A percentile compares a stretch with the other conserved stretches of the same genome.
Conservation (phyloP, 208 protist genomes). For the Leishmania amazonensis region DNA sequence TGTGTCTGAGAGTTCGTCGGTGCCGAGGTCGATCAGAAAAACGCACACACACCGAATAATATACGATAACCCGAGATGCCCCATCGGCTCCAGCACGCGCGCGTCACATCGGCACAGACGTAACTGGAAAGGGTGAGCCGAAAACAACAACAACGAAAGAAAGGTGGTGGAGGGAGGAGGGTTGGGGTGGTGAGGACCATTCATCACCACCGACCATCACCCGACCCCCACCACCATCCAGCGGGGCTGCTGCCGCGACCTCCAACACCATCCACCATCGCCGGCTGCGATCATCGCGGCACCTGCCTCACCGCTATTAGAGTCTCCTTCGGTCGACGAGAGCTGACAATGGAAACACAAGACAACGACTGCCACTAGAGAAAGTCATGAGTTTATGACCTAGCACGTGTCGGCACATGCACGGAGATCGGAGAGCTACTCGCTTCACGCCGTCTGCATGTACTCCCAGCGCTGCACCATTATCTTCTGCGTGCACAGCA, state of each 20-base stretch:
- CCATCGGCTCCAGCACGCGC: neutral
- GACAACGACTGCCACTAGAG: neutral
- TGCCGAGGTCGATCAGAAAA: neutral
- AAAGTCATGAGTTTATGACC: neutral
- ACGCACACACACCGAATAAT: neutral
- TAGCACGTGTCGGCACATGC: neutral
- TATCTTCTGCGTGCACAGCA: constrained; percentile 93
- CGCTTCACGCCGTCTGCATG: constrained; percentile 53
- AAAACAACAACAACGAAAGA: neutral
- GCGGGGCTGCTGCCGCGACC: neutral
- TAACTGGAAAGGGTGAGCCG: neutral
- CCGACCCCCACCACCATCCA: neutral
- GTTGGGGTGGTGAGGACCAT: neutral
- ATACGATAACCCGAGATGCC: neutral
- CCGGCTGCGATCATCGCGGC: neutral
- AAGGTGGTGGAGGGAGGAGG: neutral
- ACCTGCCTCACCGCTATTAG: neutral
- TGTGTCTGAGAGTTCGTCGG: neutral
- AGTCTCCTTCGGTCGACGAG: neutral
- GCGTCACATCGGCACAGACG: no score
- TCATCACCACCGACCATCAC: neutral
- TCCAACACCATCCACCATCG: neutral
- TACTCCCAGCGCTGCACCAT: constrained; percentile 95
- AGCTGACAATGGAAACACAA: neutral
- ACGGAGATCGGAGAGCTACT: no score